Base-by-base conservation (phyloP, 805 yeast species). In the Yamadazyma ubonensis region DNA sequence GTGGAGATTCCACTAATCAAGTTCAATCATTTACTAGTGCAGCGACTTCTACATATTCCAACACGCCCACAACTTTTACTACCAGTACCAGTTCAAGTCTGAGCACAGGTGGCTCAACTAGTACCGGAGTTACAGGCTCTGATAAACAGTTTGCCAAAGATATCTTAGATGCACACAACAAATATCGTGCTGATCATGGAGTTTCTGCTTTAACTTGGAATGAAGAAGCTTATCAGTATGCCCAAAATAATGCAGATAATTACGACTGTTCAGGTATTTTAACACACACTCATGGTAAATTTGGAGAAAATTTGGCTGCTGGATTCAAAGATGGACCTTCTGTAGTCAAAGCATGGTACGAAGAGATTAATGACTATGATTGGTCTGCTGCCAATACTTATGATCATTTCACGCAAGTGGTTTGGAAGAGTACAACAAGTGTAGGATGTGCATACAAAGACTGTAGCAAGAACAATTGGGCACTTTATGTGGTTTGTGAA, bases 371-470 rank as follows among this genome's bases (percentile, higher is more conserved):
- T 2, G 49, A 52, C 19, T 63, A 57, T 38, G 50, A 54, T 31
- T 59, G 51, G 45, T 30, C 52, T 40, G 52, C 66, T 39, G 70
- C 73, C 29, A 54, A 62, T 39, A 59, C 65, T 38, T 70, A 63
- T 39, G 60, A 67, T 47, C 96, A 87, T 63, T 87, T 85, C 64
- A 84, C 95, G 16, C 93, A 85, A 58, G 66, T 86, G 30, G 79
- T 86, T 14, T 86, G 96, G 96, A 73, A 70, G 49, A 60, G 66
- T 17, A 64, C 85, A 19, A 70, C 78, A 5, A 57, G 67, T 46
- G 46, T 86, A 11, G 96, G 95, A n/a, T 86, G 96, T 66, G 93
- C 83, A 39, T 67, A 70, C 59, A 80, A 78, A 54, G 58, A 71
- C 49, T 85, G 96, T 65, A 41, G 54, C 17, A 45, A 59, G 7